Base-by-base conservation (phyloP, 164 flowering plant species). In the Berberis vulgaris region DNA sequence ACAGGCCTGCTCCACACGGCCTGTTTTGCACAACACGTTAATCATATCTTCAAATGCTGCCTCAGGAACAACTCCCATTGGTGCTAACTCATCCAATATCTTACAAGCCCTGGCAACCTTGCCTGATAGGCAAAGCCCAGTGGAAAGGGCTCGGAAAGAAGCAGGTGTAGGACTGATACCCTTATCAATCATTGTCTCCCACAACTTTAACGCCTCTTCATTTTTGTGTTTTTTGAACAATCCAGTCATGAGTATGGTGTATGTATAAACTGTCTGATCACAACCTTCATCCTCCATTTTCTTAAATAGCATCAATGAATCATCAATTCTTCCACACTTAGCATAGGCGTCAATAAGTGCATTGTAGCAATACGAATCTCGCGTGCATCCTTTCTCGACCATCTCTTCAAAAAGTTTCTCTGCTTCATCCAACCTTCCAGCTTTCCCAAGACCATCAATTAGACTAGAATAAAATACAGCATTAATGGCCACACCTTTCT, bases 111-210 rank as follows among this genome's bases (percentile, higher is more conserved):
- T 78, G 0, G 80, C 83, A 10, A 95, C 90, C 72, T 95, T 87
- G 11, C 97, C 97, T 0, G 87, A 87, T 65, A 91, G 86, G 74
- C 99, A 89, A 49, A 95, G 91, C 57, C 97, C 97, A n/a, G 73
- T 78, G 40, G 99, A 82, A 41, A 94, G 88, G 67, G 80, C 92
- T 77, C 97, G 73, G 68, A 91, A 86, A 69, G 89, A 77, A 69
- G 99, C 97, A 7, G 86, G 79, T 40, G 84, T 89, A 45, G 97
- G 99, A 12, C 88, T 84, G 64, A 95, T 80, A 6, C 99, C 97
- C 70, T 87, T 87, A 67, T 89, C 96, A 47, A 95, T 91, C 99
- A 95, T 95, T 76, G 59, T 41, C 52, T 91, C 85, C 99, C 97
- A 95, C 44, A 87, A 61, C 77, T 80, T 83, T 72, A 95, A 66